Evolutionary conservation across 2,329 filamentous ascomycete species (phyloP).

Genomic region (Stachybotrys chlorohalonatus): DNA sequence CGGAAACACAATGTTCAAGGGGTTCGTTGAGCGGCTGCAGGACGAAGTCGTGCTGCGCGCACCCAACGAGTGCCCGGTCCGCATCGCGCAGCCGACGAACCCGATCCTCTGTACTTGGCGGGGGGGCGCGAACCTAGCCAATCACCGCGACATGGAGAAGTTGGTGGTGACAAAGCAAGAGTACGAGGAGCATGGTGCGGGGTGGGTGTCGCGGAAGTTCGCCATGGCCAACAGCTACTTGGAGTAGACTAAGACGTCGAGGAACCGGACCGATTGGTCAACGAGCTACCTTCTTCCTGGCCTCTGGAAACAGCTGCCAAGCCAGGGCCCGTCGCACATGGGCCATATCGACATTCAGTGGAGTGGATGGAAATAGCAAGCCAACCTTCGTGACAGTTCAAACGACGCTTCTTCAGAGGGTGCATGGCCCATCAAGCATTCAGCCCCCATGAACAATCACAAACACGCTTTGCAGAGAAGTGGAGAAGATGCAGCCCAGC

Average conservation of each 20-base stretch:
- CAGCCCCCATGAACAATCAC: too few relatives aligned
- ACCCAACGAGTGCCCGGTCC: constrained; percentile 68
- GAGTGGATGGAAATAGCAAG: too few relatives aligned
- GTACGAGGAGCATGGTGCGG: constrained; percentile 77
- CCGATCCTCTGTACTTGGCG: constrained; percentile 77
- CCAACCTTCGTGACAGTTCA: too few relatives aligned
- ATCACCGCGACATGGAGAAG: constrained; percentile 55
- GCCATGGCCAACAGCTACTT: constrained; percentile 12
- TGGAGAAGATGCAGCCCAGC: too few relatives aligned
- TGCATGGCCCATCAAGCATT: too few relatives aligned
- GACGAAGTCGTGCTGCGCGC: constrained; percentile 63
- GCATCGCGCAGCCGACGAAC: constrained; percentile 60
- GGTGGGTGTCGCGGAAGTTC: constrained; percentile 69
- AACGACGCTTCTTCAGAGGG: too few relatives aligned
- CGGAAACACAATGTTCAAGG: constrained; percentile 70
- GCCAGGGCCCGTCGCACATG: too few relatives aligned
- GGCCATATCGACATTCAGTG: too few relatives aligned
- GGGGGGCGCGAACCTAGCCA: constrained; percentile 72
- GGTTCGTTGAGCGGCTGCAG: constrained; percentile 73
- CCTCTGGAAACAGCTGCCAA: too few relatives aligned
- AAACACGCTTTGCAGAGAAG: too few relatives aligned
- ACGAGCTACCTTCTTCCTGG: too few relatives aligned
- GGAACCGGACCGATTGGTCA: too few relatives aligned
- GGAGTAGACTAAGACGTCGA: neutral
- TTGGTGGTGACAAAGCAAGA: constrained; percentile 77